These are phyloP conservation scores for Colletotrichum godetiae DNA, from an alignment of 2,329 filamentous ascomycete genomes.

Conservation along the genomic window DNA sequence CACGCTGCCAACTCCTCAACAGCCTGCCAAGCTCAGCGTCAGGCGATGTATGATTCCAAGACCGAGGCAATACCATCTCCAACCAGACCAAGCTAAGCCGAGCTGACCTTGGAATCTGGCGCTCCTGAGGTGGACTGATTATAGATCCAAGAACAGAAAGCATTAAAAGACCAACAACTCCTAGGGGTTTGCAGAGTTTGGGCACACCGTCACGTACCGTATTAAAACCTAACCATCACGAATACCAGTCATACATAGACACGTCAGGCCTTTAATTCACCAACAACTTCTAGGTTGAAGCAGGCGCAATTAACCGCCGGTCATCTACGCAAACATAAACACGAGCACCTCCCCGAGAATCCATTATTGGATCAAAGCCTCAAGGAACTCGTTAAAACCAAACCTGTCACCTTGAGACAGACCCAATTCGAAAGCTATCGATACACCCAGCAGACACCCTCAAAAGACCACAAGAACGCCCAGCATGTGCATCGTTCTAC, in stretches of 20 bases:
- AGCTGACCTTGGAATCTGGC: neutral
- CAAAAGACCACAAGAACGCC: neutral
- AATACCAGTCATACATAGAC: conserved; percentile 9
- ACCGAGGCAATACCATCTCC: conserved; percentile 5
- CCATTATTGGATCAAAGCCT: neutral
- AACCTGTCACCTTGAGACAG: neutral
- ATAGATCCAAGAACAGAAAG: neutral
- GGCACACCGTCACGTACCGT: neutral
- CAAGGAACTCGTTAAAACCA: neutral
- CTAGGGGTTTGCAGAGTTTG: neutral
- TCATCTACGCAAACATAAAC: neutral
- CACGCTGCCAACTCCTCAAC: conserved; percentile 4
- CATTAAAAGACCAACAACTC: conserved; percentile 4
- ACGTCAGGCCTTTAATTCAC: conserved; percentile 13
- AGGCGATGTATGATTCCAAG: conserved; percentile 22
- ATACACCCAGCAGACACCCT: neutral
- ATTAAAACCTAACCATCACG: neutral
- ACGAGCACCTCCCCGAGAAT: neutral
- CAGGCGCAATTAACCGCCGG: neutral
- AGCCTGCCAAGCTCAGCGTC: conserved; percentile 27
- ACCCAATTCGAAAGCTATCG: neutral
- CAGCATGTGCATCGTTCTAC: conserved; percentile 81
- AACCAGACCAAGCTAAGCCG: conserved; percentile 9
- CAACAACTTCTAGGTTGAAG: conserved; percentile 4
- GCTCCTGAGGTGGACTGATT: conserved; percentile 27